Conservation (phyloP, 1,284 basidiomycete genomes). For the Malassezia furfur region DNA sequence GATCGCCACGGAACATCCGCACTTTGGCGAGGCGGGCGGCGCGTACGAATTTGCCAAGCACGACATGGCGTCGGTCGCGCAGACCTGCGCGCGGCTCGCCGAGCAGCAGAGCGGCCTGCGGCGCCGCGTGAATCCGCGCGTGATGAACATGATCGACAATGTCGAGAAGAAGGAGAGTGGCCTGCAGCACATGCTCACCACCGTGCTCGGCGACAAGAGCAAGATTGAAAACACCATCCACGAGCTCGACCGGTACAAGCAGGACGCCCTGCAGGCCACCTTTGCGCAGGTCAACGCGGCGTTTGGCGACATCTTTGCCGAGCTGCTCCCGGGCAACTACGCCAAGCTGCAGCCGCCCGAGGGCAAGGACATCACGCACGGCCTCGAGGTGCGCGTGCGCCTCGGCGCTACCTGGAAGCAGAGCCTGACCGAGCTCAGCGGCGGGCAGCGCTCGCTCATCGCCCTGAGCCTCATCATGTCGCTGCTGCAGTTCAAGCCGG, state of each 20-base stretch:
- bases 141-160: conserved; percentile 92
- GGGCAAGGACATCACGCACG: conserved; percentile 81
- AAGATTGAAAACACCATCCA: conserved; percentile 93
- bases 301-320: conserved; percentile 92
- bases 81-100: conserved; percentile 68
- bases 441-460: conserved; percentile 92
- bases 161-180: conserved; percentile 87
- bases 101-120: conserved; percentile 74
- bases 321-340: conserved; percentile 90
- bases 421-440: conserved; percentile 87
- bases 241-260: conserved; percentile 86
- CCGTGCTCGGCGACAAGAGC: conserved; percentile 82
- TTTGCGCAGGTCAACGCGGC: conserved; percentile 89
- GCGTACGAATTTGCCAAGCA: conserved; percentile 73
- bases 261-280: conserved; percentile 81
- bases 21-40: conserved; percentile 71
- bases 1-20: conserved; percentile 80
- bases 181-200: conserved; percentile 77
- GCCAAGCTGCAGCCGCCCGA: conserved; percentile 90
- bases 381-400: conserved; percentile 91
- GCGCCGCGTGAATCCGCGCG: conserved; percentile 91
- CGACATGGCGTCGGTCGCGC: conserved; percentile 60
- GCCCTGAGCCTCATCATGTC: conserved; percentile 96
- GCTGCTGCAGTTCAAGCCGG: conserved; percentile 92
- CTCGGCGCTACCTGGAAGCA: conserved; percentile 95